Conservation (phyloP, 352 stramenopile genomes). For the Pythium guiyangense region DNA sequence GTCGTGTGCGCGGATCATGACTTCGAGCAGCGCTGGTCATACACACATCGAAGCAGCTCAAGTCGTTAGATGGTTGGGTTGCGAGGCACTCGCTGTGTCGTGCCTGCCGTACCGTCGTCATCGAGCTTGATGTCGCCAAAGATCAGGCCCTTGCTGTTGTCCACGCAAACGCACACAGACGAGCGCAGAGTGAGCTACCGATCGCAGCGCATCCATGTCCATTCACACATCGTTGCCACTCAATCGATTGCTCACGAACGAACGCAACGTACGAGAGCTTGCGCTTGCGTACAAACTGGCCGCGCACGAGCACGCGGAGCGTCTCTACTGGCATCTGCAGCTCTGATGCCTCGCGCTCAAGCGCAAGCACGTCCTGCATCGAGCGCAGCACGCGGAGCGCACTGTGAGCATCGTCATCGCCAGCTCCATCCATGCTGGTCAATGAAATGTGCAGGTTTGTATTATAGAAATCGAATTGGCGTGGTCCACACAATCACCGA, state of each 20-base stretch:
- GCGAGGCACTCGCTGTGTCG: not conserved
- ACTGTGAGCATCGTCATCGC: not conserved
- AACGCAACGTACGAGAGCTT: slow-evolving; percentile 66
- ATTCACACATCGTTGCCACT: not conserved
- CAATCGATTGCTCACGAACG: no score
- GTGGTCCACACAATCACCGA: no score
- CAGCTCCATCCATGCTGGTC: not conserved
- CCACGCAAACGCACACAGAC: not conserved
- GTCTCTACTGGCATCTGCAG: not conserved
- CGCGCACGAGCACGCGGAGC: slow-evolving; percentile 36
- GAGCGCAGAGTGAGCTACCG: not conserved
- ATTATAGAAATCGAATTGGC: no score
- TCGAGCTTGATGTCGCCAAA: slow-evolving; percentile 77
- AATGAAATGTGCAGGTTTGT: not conserved
- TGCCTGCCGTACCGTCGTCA: slow-evolving; percentile 46
- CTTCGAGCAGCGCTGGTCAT: slow-evolving; percentile 55
- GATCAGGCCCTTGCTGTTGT: slow-evolving; percentile 67
- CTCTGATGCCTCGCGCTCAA: not conserved
- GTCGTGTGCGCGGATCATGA: slow-evolving; percentile 74
- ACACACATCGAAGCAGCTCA: not conserved
- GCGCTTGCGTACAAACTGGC: slow-evolving; percentile 72
- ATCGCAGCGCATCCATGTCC: not conserved
- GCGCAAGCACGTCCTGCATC: slow-evolving; percentile 5
- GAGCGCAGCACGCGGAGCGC: slow-evolving; percentile 8
- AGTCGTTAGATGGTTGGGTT: not conserved